Conservation (phyloP, 257 asterid species). For the Datura wrightii region DNA sequence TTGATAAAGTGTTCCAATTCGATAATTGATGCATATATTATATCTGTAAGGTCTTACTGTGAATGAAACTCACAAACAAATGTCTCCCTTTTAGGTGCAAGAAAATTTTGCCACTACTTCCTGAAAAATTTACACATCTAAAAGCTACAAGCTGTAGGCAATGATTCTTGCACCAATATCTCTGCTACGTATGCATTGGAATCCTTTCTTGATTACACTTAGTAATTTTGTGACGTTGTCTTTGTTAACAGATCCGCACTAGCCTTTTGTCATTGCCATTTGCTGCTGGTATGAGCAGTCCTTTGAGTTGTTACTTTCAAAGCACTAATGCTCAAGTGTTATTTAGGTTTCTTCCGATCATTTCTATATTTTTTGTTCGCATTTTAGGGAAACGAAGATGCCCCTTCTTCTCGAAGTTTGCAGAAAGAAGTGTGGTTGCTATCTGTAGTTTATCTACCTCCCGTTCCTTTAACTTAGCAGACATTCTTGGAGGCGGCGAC, state of each 20-base stretch:
- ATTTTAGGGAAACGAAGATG: slow-evolving; percentile 68
- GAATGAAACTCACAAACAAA: neutral
- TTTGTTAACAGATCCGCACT: slow-evolving; percentile 60
- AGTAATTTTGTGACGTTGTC: slow-evolving; percentile 31
- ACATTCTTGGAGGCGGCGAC: slow-evolving; percentile 45
- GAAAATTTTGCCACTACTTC: neutral
- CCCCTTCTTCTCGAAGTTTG: slow-evolving; percentile 61
- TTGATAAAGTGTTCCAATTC: neutral
- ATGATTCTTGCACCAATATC: neutral
- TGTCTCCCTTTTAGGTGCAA: neutral
- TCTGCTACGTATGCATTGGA: neutral
- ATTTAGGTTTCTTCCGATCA: slow-evolving; percentile 3
- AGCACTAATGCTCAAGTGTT: neutral
- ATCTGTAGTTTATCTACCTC: slow-evolving; percentile 52
- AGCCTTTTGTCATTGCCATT: slow-evolving; percentile 75
- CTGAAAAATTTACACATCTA: neutral
- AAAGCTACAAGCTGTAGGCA: slow-evolving; percentile 20
- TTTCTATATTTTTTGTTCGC: slow-evolving; percentile 6
- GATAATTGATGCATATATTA: neutral
- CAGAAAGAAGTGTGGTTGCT: slow-evolving; percentile 53
- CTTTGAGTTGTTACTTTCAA: slow-evolving; percentile 26
- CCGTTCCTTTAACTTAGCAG: slow-evolving; percentile 40
- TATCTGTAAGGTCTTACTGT: neutral
- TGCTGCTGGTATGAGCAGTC: slow-evolving; percentile 66
- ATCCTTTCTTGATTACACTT: neutral